Evolutionary conservation across 768 basidiomycete genomes (phyloP), one percentile per base, ranked within the genome.

Genomic region (Leccinum broughii): DNA sequence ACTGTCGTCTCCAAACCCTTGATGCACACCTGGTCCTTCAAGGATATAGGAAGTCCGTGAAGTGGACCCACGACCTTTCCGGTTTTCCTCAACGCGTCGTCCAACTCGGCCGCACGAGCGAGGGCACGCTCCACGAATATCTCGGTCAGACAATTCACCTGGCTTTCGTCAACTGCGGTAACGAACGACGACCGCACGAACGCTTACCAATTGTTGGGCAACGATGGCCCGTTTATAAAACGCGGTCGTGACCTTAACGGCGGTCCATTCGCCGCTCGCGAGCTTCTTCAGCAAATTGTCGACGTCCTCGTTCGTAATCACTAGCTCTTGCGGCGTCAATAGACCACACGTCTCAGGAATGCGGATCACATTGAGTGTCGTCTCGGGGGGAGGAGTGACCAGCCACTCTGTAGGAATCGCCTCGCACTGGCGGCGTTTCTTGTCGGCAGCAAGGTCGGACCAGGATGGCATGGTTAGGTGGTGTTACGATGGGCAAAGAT

Each of bases 141-240:
- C 70, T 93, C 91, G 0, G 90, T 93, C 39, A 93, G 69, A 69
- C 92, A 93, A 64, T 92, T 92, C 6, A 85, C 85, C 89, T 91
- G 66, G 17, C 17, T 24, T 32, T 30, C 13, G 14, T 62, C 20
- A 57, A 34, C 17, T 7, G 35, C 11, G 6, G 41, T 24, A 32
- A 60, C 11, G 1, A 26, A 28, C 28, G 0, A 28, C 7, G 28
- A 13, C 34, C 28, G 20, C 13, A n/a, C 2, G 2, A 1, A 44
- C 10, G 9, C 82, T 68, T 56, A 90, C 89, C 17, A 92, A 69
- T 64, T 92, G 90, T 51, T 94, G 91, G 3, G 91, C 91, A 49
- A 94, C 72, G 50, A 90, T 81, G 0, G 92, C 92, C 48, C 90
- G 77, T 72, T 92, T 92, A 64, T 81, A 85, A 73, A 87, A 93